Conservation (phyloP, 306 rosid species). For the Adenanthera pavonina region DNA sequence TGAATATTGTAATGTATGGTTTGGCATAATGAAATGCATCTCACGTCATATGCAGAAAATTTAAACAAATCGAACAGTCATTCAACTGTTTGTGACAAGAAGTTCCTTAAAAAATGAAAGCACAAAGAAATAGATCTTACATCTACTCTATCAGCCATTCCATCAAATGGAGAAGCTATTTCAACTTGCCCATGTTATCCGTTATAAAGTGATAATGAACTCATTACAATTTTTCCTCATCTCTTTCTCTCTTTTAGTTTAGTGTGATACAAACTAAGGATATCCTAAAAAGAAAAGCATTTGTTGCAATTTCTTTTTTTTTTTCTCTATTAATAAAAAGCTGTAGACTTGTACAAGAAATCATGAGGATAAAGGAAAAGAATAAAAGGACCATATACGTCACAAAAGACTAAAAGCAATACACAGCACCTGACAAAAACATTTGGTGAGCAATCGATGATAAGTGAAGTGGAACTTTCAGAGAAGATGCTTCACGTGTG, state of each 20-base stretch:
- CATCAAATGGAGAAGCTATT: not conserved
- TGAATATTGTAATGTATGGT: constrained; percentile 6
- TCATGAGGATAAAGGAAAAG: constrained; percentile 30
- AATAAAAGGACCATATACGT: constrained; percentile 20
- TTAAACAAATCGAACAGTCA: not conserved
- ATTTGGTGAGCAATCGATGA: constrained; percentile 83
- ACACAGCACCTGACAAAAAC: constrained; percentile 73
- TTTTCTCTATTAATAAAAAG: not conserved
- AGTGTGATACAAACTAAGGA: constrained; percentile 27
- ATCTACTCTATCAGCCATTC: not conserved
- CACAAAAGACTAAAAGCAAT: constrained; percentile 38
- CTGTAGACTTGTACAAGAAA: not conserved
- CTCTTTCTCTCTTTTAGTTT: constrained; percentile 13
- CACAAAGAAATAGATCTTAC: not conserved
- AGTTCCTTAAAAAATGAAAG: not conserved
- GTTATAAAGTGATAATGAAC: not conserved
- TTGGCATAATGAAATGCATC: not conserved
- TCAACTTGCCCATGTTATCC: not conserved
- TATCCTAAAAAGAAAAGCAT: constrained; percentile 3
- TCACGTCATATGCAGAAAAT: constrained; percentile 13
- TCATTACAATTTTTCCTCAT: not conserved
- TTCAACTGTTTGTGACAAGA: not conserved
- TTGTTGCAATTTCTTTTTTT: constrained; percentile 4
- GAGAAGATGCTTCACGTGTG: constrained; percentile 75
- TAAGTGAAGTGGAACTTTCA: constrained; percentile 80